A percentile compares a stretch with the other conserved stretches of the same genome.
Conservation (phyloP, 306 rosid species). For the Prinsepia uniflora region DNA sequence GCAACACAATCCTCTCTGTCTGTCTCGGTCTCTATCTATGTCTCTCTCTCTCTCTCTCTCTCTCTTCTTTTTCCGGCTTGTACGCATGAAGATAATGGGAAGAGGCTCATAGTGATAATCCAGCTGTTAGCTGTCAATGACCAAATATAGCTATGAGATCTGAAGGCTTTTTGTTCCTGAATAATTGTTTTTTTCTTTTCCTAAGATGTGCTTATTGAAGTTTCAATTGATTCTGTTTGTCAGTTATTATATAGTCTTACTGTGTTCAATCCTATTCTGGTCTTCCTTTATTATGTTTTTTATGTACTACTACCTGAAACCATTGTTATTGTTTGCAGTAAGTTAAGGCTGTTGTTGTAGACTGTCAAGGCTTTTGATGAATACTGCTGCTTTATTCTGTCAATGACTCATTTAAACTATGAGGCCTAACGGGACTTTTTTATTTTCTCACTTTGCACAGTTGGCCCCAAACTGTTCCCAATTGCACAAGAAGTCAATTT, state of each 20-base stretch:
- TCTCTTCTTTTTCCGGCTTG: not conserved
- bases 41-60: not conserved
- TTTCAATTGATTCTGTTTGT: too few relatives aligned
- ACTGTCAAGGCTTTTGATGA: slow-evolving; percentile 26
- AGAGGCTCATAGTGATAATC: slow-evolving; percentile 12
- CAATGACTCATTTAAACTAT: slow-evolving; percentile 23
- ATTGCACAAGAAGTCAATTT: too few relatives aligned
- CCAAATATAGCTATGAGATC: slow-evolving; percentile 11
- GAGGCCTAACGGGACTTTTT: slow-evolving; percentile 31
- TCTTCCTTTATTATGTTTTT: too few relatives aligned
- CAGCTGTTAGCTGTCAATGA: not conserved
- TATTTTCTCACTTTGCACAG: too few relatives aligned
- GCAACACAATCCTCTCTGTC: not conserved
- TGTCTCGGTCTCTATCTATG: not conserved
- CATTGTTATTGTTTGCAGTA: too few relatives aligned
- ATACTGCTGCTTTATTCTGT: slow-evolving; percentile 13
- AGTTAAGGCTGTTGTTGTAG: not conserved
- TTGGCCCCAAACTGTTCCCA: too few relatives aligned
- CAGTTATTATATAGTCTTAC: too few relatives aligned
- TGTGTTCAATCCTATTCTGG: not conserved
- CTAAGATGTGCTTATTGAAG: too few relatives aligned
- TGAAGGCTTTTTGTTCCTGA: slow-evolving; percentile 8
- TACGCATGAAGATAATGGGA: not conserved
- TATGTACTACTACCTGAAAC: too few relatives aligned
- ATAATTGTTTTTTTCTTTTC: too few relatives aligned